Evolutionary conservation across 352 stramenopile genomes (phyloP), one percentile per base, ranked within the genome.

Genomic region (Aphanomyces astaci): DNA sequence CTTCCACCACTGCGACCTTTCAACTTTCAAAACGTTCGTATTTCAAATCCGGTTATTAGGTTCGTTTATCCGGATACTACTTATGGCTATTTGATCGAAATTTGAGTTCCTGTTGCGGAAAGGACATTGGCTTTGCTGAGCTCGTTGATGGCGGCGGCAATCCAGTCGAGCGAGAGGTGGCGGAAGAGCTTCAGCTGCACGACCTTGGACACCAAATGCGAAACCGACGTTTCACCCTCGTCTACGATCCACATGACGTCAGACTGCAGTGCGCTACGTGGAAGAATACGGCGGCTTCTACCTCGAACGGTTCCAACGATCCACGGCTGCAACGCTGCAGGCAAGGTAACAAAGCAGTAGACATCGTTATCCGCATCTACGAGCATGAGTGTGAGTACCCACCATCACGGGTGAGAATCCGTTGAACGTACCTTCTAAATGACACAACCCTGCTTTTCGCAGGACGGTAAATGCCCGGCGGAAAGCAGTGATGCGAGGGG

Each of bases 131-230:
- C 51, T 10, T 30, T 10, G 30, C 15, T 10, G 0, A 59, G 51
- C 11, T 11, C 51, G 1, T 59, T 11, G 15, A 59, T 59, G 51
- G 22, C 51, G n/a, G 30, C 19, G 51, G 51, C 32, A n/a, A 59
- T 59, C 51, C 51, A 59, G 27, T 59, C 51, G 7, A 59, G 51
- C 32, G 51, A 19, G 33, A 59, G 25, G 33, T 59, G 51, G 15
- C 51, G 51, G 30, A 59, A 59, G 51, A 32, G 30, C 17, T 30
- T 30, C 7, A 59, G 51, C 4, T 59, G 51, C 32, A 59, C 30
- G n/a, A 59, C 24, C 17, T 32, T 30, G 51, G 25, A n/a, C 22
- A 59, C 51, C 13, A 59, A 9, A 22, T 32, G 13, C 25, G 51
- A 32, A 9, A 59, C 30, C 10, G 25, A 28, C 7, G 30, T 15